Evolutionary conservation across 2,329 filamentous ascomycete genomes (phyloP).

Genomic region (Shiraia sp.): DNA sequence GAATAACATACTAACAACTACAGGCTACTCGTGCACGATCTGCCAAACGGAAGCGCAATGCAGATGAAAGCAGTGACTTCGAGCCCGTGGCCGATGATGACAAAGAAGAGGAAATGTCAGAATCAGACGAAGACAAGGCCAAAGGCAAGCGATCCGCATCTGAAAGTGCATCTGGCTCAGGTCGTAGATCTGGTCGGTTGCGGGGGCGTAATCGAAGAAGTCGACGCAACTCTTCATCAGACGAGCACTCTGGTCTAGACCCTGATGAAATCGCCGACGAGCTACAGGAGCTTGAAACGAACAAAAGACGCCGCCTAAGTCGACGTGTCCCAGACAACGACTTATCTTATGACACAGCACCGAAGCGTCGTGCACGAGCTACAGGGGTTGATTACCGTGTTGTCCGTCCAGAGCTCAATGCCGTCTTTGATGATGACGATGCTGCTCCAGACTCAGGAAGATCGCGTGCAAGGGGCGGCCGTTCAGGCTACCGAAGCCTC

Average conservation of each 20-base stretch:
- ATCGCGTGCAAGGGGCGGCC: slow-evolving; percentile 65
- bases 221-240: slow-evolving; percentile 53
- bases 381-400: slow-evolving; percentile 81
- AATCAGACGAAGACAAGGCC: slow-evolving; percentile 53
- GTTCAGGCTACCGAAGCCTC: slow-evolving; percentile 68
- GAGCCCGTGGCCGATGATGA: slow-evolving; percentile 63
- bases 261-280: slow-evolving; percentile 37
- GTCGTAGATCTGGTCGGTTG: slow-evolving; percentile 57
- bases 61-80: slow-evolving; percentile 65
- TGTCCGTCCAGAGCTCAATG: slow-evolving; percentile 70
- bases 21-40: slow-evolving; percentile 34
- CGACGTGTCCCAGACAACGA: slow-evolving; percentile 46
- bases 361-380: slow-evolving; percentile 66
- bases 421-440: slow-evolving; percentile 75
- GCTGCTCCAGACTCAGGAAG: slow-evolving; percentile 69
- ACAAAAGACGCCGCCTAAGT: slow-evolving; percentile 46
- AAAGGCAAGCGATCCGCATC: slow-evolving; percentile 46
- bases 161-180: slow-evolving; percentile 44
- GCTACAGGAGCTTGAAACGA: slow-evolving; percentile 61
- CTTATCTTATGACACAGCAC: slow-evolving; percentile 58
- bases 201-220: slow-evolving; percentile 52
- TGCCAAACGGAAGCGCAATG: slow-evolving; percentile 44
- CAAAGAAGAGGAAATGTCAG: slow-evolving; percentile 58
- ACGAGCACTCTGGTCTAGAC: slow-evolving; percentile 53
- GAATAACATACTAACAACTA: slow-evolving; percentile 19